Base-by-base conservation (phyloP, 306 rosid species). In the Quillaja saponaria region DNA sequence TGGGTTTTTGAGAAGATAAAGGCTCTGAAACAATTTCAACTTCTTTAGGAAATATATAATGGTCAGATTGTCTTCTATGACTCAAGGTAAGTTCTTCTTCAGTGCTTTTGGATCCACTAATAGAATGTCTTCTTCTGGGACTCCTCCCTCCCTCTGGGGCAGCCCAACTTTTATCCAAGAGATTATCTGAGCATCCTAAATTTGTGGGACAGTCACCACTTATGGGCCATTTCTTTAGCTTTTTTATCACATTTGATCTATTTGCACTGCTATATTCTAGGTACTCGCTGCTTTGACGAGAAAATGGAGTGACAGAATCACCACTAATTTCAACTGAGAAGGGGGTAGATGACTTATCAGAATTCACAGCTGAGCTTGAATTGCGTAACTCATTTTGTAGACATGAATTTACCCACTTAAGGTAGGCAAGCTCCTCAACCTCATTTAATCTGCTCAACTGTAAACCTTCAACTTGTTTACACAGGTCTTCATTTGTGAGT, bases 371-470 rank as follows among this genome's bases (percentile, higher is more conserved):
- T 34, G 94, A 75, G 74, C 85, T 81, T 28, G 97, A 81, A 56
- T 78, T 86, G 68, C 85, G 85, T 79, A 92, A 78, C 76, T 92
- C 98, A 6, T 63, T 92, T 74, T 89, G 61, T 54, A 92, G 68
- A 72, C 98, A 92, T 13, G 98, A 86, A 78, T 92, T 92, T 39
- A 92, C 98, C 98, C 98, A 92, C 66, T 96, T 88, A 63, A 92
- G 83, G 66, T 92, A 92, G 13, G 98, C 98, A 50, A 92, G 95
- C 72, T 92, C 98, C 76, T 92, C 98, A 63, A 92, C 98, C 70
- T 92, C 98, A 76, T 90, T 86, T 47, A 92, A 66, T 71, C 98
- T 84, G 74, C 84, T 92, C 76, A 87, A 82, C 74, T 92, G 98
- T 66, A 92, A 73, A 33, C 94, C 96, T 68, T 92, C 98, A 49